Conservation (phyloP, 2,329 filamentous ascomycete species). For the Fusarium xyrophilum region DNA sequence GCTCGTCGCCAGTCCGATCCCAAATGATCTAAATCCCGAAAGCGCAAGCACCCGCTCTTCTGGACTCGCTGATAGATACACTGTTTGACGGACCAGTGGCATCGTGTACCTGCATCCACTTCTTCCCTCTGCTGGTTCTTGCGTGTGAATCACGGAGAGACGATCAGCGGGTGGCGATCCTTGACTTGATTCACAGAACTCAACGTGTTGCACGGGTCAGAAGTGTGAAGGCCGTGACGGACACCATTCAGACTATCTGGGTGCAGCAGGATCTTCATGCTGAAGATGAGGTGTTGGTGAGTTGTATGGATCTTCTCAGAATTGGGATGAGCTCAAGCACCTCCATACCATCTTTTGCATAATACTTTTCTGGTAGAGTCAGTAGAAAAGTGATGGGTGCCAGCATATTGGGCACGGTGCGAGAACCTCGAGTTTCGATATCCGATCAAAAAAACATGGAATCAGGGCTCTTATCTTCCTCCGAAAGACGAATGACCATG, state of each 20-base stretch:
- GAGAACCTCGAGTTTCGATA: not conserved
- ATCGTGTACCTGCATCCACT: constrained; percentile 39
- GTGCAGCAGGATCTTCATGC: constrained; percentile 46
- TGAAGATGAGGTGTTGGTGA: constrained; percentile 42
- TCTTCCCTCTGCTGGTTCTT: constrained; percentile 47
- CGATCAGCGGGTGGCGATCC: constrained; percentile 42
- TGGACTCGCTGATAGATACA: constrained; percentile 32
- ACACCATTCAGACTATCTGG: constrained; percentile 44
- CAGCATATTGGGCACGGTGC: not conserved
- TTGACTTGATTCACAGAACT: constrained; percentile 43
- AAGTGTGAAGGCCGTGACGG: constrained; percentile 35
- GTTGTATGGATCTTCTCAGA: constrained; percentile 42
- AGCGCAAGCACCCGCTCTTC: not conserved
- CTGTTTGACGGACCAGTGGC: constrained; percentile 27
- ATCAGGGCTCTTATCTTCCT: not conserved
- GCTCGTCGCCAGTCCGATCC: not conserved
- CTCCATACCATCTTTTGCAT: constrained; percentile 24
- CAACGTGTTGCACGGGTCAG: constrained; percentile 26
- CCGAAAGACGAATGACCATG: not conserved
- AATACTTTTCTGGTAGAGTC: fast-evolving
- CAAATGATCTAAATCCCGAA: not conserved
- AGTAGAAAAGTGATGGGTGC: not conserved
- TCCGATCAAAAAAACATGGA: not conserved
- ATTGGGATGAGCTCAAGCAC: constrained; percentile 21
- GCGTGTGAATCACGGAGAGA: constrained; percentile 47